phyloP scores from a whole-genome alignment of 1,284 basidiomycete genomes.

The Inonotus obliquus region DNA sequence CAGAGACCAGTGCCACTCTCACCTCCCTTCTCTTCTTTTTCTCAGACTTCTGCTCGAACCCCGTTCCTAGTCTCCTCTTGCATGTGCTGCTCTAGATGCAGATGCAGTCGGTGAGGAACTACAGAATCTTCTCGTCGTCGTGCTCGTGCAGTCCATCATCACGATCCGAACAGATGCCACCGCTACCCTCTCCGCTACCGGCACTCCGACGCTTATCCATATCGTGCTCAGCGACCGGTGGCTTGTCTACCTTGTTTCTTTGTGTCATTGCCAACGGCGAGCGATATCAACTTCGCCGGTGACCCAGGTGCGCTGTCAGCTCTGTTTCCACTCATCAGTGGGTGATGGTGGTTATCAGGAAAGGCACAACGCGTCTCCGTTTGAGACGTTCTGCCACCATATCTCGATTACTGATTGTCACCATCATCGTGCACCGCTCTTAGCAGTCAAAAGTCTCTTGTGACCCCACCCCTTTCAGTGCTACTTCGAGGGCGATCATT shows the following conservation, averaged over 20 bases:
- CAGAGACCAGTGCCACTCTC: too few relatives aligned
- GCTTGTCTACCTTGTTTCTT: neutral
- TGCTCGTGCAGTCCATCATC: neutral
- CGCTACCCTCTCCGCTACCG: neutral
- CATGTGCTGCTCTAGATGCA: constrained; percentile 1
- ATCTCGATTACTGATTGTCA: constrained; percentile 8
- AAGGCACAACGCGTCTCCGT: neutral
- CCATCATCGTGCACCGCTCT: constrained; percentile 7
- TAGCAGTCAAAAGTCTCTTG: constrained; percentile 3
- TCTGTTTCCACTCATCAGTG: neutral
- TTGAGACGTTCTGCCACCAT: neutral
- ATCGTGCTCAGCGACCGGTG: neutral
- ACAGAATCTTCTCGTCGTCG: neutral
- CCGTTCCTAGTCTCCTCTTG: neutral
- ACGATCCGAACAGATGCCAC: constrained; percentile 7
- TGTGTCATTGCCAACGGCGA: too few relatives aligned
- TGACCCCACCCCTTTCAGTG: neutral
- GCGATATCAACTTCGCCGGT: too few relatives aligned
- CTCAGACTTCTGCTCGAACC: constrained; percentile 10
- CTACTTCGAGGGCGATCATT: neutral
- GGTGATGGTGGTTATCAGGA: neutral
- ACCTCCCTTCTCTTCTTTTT: neutral
- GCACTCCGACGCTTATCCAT: neutral
- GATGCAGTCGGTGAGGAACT: neutral
- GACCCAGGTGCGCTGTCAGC: neutral